A percentile compares a stretch with the other conserved stretches of the same genome.
Conservation (phyloP, 805 yeast genomes). For the Wickerhamomyces subpelliculosus region DNA sequence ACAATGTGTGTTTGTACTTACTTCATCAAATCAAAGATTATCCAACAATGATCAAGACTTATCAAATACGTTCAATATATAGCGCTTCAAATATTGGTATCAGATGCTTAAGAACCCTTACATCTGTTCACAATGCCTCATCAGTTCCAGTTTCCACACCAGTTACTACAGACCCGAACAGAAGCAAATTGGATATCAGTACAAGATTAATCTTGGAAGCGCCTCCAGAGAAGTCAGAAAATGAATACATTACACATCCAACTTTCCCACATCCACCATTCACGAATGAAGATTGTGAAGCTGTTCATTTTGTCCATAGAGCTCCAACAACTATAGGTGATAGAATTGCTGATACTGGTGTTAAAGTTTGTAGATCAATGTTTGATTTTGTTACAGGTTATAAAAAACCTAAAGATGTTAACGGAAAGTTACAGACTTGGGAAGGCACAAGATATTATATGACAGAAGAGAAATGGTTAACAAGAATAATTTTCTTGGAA, state of each 20-base stretch:
- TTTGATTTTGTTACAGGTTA: conserved; percentile 65
- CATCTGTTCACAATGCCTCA: not conserved
- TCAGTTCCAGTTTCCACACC: not conserved
- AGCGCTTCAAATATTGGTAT: not conserved
- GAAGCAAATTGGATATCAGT: not conserved
- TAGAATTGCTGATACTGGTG: conserved; percentile 41
- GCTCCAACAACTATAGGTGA: conserved; percentile 42
- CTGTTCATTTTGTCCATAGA: conserved; percentile 45
- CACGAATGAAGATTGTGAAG: conserved; percentile 29
- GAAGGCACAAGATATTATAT: conserved; percentile 36
- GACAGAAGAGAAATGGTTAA: conserved; percentile 61
- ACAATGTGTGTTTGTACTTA: too few species aligned
- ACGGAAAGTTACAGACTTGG: conserved; percentile 25
- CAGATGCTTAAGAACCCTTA: not conserved
- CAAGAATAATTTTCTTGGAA: conserved; percentile 56
- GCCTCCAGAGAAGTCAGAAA: not conserved
- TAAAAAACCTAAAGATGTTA: conserved; percentile 41
- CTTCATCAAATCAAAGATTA: too few species aligned
- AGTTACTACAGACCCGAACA: too few species aligned
- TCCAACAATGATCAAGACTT: not conserved
- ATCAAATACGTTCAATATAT: not conserved
- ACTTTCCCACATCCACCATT: conserved; percentile 40
- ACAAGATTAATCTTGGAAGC: not conserved
- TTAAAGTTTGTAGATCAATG: conserved; percentile 36
- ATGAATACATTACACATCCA: conserved; percentile 17